Base-by-base conservation (phyloP, 2,329 filamentous ascomycete species). In the Onygena corvina region DNA sequence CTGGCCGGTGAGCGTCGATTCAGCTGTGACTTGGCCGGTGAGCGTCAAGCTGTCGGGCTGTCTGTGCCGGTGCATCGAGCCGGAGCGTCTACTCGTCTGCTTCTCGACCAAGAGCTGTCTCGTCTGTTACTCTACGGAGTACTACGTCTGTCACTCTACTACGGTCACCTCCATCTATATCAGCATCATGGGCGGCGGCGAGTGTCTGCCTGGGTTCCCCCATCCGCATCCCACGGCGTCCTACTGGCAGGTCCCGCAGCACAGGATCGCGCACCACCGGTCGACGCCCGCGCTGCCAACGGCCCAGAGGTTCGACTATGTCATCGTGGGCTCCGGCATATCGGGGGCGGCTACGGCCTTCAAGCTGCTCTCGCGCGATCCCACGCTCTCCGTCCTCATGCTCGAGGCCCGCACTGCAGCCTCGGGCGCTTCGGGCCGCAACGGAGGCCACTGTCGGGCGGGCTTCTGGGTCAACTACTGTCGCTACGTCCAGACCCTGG, bases 141-240 rank as follows among this genome's bases (percentile, higher is more conserved):
- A n/a, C n/a, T n/a, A n/a, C n/a, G n/a, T n/a, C n/a, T n/a, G n/a
- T n/a, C n/a, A n/a, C n/a, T n/a, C n/a, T n/a, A n/a, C n/a, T n/a
- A n/a, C n/a, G n/a, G n/a, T n/a, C n/a, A n/a, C n/a, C n/a, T 38
- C 34, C 4, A 3, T 11, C 34, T 38, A 16, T 21, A 3, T 38
- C 34, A n/a, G n/a, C 34, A 38, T 38, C 34, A 38, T 38, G 34
- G 34, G 34, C 34, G 34, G 34, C 34, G 34, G 34, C 23, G 34
- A 38, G 12, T 20, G 34, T 38, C 16, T 38, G 16, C 34, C 34
- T 2, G 34, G 34, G 34, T 38, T 38, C 34, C 34, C 34, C 16
- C 34, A 38, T 11, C 34, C 34, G 4, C 20, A 38, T 21, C 34
- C 34, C 34, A 38, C 34, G 7, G 34, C 23, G 12, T 38, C 34